Evolutionary conservation across 768 basidiomycete genomes (phyloP).

Genomic region (Russula emetica): DNA sequence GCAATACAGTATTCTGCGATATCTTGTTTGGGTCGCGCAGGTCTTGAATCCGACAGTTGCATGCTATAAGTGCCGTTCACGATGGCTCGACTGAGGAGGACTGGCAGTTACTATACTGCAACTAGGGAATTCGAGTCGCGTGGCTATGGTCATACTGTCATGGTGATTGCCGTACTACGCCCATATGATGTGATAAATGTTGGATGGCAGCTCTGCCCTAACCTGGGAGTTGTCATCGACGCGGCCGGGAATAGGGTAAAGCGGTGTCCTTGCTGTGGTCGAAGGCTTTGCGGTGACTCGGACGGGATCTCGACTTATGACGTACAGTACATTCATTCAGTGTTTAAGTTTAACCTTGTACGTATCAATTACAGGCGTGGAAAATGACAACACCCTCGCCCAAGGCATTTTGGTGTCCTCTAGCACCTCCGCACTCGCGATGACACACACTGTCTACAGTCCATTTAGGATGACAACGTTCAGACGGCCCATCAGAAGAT

Average conservation of each 20-base stretch:
- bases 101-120: not conserved
- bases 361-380: not conserved
- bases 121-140: not conserved
- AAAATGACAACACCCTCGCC: too few relatives aligned
- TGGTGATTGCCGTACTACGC: not conserved
- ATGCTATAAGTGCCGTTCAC: not conserved
- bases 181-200: not conserved
- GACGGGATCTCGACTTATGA: not conserved
- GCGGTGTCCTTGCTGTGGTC: not conserved
- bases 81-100: not conserved
- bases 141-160: not conserved
- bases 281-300: too few relatives aligned
- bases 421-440: too few relatives aligned
- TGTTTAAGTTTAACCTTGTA: too few relatives aligned
- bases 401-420: too few relatives aligned
- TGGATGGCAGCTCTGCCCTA: not conserved
- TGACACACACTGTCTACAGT: too few relatives aligned
- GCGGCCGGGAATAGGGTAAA: not conserved
- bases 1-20: not conserved
- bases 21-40: not conserved
- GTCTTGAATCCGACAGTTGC: not conserved
- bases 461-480: not conserved
- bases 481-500: not conserved
- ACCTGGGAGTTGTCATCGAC: not conserved
- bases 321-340: not conserved